A percentile compares a stretch with the other conserved stretches of the same genome.
Evolutionary conservation across 257 asterid species (phyloP).

Genomic region (Verbena officinalis): DNA sequence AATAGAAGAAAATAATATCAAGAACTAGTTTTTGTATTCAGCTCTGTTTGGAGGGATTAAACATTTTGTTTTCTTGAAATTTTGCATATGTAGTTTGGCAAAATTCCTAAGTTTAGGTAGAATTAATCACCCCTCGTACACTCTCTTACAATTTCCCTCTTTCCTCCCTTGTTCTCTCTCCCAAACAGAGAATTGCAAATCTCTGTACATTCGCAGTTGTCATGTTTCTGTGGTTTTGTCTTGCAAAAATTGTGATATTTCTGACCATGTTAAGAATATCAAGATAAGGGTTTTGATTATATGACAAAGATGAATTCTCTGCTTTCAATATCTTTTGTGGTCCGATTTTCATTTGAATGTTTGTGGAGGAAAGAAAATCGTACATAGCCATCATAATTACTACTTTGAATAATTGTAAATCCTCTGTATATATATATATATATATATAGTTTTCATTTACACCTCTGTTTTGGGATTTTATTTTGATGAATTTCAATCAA

Average conservation of each 20-base stretch:
- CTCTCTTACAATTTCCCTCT: background rate
- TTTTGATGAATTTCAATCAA: constrained; percentile 42
- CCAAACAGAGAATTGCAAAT: constrained; percentile 16
- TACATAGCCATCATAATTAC: background rate
- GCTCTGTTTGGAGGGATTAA: constrained; percentile 27
- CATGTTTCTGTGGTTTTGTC: background rate
- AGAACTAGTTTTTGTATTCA: too few relatives aligned
- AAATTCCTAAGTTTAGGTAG: constrained; percentile 28
- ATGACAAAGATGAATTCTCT: constrained; percentile 43
- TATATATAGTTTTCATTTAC: too few relatives aligned
- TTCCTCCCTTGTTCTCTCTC: background rate
- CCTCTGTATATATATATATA: background rate
- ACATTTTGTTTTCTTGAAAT: constrained; percentile 24
- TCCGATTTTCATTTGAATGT: constrained; percentile 43
- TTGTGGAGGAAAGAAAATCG: constrained; percentile 22
- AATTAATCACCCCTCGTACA: too few relatives aligned
- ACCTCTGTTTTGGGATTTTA: background rate
- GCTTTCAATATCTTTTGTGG: constrained; percentile 57
- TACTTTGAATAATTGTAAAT: background rate
- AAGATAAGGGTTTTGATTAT: constrained; percentile 26
- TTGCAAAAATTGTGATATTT: background rate
- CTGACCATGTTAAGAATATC: background rate
- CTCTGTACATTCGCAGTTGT: background rate
- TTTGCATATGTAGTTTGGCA: constrained; percentile 29
- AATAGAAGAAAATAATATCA: too few relatives aligned